Evolutionary conservation across 208 protist species (phyloP).

Genomic region (Crithidia brevicula): DNA sequence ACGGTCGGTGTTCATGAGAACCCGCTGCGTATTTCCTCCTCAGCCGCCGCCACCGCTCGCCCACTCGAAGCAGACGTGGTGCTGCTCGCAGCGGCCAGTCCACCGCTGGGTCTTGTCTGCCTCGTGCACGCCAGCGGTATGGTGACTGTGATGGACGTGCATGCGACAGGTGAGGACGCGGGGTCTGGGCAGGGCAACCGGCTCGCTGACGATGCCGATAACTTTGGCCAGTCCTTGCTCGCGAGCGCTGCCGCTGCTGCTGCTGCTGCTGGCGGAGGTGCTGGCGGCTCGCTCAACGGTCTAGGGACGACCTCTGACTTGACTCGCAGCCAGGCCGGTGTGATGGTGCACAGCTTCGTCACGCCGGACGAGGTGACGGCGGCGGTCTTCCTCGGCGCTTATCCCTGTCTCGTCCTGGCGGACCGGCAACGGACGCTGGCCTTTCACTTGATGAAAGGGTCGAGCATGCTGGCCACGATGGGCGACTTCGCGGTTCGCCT

Average conservation of each 20-base stretch:
- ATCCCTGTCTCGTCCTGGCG: constrained; percentile 74
- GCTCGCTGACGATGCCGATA: background rate
- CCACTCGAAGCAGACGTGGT: constrained; percentile 72
- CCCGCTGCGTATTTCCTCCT: background rate
- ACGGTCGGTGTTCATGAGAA: background rate
- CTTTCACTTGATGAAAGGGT: constrained; percentile 71
- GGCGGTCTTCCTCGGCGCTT: constrained; percentile 67
- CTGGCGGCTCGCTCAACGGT: background rate
- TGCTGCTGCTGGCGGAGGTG: background rate
- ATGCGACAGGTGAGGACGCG: constrained; percentile 9
- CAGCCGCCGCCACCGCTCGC: constrained; percentile 11
- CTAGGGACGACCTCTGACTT: background rate
- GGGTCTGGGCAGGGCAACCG: background rate
- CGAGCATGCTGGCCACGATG: constrained; percentile 50
- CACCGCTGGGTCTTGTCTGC: constrained; percentile 59
- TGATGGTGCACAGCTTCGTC: constrained; percentile 59
- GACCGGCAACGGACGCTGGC: constrained; percentile 52
- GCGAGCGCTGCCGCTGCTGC: background rate
- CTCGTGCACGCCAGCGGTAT: constrained; percentile 75
- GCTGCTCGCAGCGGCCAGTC: constrained; percentile 65
- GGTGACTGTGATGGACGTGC: constrained; percentile 66
- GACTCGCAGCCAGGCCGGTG: constrained; percentile 25
- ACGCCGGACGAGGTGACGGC: constrained; percentile 64
- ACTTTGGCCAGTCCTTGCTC: background rate
- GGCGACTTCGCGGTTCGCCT: constrained; percentile 69